Evolutionary conservation across 495 filamentous ascomycete genomes (phyloP).

Genomic region (Trichoderma gamsii): DNA sequence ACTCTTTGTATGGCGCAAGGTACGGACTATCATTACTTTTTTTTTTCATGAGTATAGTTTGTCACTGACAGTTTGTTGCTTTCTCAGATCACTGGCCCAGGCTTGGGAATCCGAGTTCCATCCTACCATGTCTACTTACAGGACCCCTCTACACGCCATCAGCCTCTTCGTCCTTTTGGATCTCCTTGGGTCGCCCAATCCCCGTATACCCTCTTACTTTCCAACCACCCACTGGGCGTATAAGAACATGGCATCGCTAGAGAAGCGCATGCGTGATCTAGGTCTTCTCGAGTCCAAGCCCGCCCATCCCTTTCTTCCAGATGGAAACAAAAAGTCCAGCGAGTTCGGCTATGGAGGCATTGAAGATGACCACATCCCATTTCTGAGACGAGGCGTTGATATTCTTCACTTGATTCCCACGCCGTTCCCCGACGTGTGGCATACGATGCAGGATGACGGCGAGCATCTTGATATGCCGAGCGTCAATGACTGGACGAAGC

Average conservation of each 20-base stretch:
- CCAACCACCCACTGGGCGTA: constrained; percentile 93
- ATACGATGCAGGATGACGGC: constrained; percentile 75
- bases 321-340: constrained; percentile 47
- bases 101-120: constrained; percentile 63
- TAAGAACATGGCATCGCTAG: constrained; percentile 57
- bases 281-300: constrained; percentile 34
- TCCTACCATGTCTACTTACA: constrained; percentile 65
- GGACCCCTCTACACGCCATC: constrained; percentile 68
- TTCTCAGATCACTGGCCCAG: constrained; percentile 58
- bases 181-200: constrained; percentile 66
- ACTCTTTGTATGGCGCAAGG: constrained; percentile 84
- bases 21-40: constrained; percentile 27
- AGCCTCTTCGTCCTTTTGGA: constrained; percentile 90
- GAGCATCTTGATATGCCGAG: constrained; percentile 79
- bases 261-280: constrained; percentile 59
- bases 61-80: constrained; percentile 18
- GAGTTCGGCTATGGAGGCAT: constrained; percentile 47
- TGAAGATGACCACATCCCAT: constrained; percentile 86
- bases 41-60: background rate
- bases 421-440: constrained; percentile 84
- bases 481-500: constrained; percentile 78
- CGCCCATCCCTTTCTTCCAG: constrained; percentile 36
- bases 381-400: constrained; percentile 77
- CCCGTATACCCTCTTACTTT: constrained; percentile 74
- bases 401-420: constrained; percentile 80